Evolutionary conservation across 768 basidiomycete genomes (phyloP).

Genomic region (Psilocybe sp.): DNA sequence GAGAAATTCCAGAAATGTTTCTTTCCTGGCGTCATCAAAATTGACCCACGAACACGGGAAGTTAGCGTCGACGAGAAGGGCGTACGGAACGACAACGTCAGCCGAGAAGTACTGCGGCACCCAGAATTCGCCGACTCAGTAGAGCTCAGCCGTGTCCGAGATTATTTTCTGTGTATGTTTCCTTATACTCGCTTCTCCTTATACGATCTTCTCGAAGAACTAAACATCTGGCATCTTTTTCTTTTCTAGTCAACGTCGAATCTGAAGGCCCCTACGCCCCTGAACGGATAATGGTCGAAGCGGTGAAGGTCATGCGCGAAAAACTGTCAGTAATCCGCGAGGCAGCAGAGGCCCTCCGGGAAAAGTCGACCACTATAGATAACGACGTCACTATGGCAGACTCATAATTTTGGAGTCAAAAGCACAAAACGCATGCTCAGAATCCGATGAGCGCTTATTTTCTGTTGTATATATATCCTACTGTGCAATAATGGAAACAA

Average conservation of each 20-base stretch:
- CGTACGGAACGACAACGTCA: constrained; percentile 85
- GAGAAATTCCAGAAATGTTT: constrained; percentile 88
- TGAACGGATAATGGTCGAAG: constrained; percentile 76
- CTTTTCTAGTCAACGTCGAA: constrained; percentile 73
- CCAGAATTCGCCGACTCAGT: constrained; percentile 86
- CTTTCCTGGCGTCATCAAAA: constrained; percentile 72
- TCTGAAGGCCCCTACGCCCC: constrained; percentile 89
- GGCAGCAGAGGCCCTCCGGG: constrained; percentile 58
- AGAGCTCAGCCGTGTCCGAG: constrained; percentile 79
- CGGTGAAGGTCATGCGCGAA: constrained; percentile 75
- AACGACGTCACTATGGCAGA: constrained; percentile 54
- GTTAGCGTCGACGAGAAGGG: constrained; percentile 61
- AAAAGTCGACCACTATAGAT: constrained; percentile 29
- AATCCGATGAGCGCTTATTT: no score
- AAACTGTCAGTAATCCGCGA: constrained; percentile 64
- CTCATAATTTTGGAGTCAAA: background rate
- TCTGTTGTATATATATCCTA: no score
- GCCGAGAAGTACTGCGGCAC: constrained; percentile 88
- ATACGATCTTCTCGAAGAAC: background rate
- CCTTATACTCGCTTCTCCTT: background rate
- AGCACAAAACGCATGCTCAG: no score
- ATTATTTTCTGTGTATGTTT: constrained; percentile 87
- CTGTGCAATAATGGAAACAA: no score
- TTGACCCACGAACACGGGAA: constrained; percentile 54
- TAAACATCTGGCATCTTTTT: no score